A percentile compares a stretch with the other conserved stretches of the same genome.
These are phyloP conservation scores for Vanilla planifolia DNA, from an alignment of 106 monocot genomes.

Conservation along the genomic window DNA sequence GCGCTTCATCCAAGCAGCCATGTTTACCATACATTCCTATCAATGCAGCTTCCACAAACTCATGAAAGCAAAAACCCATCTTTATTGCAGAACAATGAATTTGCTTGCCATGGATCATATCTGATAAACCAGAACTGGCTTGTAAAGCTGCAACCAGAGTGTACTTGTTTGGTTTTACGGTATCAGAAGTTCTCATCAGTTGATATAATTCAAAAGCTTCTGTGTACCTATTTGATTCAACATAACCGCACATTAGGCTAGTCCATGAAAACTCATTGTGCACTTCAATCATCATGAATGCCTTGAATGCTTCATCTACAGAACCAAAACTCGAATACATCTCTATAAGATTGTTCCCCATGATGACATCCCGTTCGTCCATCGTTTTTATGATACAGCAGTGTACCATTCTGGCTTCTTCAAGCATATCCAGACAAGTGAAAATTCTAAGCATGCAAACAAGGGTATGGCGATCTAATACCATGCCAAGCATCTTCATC, in stretches of 20 bases:
- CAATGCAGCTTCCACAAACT: slow-evolving; percentile 13
- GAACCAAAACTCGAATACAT: slow-evolving; percentile 12
- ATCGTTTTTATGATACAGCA: slow-evolving; percentile 8
- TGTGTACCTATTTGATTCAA: slow-evolving; percentile 8
- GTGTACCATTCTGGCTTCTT: slow-evolving; percentile 18
- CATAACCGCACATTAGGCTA: slow-evolving; percentile 10
- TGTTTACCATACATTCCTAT: slow-evolving; percentile 16
- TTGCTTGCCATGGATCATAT: slow-evolving; percentile 5
- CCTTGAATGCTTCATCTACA: slow-evolving; percentile 11
- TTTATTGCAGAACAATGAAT: slow-evolving; percentile 12
- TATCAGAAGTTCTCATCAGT: slow-evolving; percentile 7
- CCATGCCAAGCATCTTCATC: slow-evolving; percentile 12
- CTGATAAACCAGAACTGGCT: slow-evolving; percentile 12
- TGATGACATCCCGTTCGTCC: slow-evolving; percentile 2
- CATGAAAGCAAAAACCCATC: slow-evolving; percentile 11
- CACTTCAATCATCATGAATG: slow-evolving; percentile 13
- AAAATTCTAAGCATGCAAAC: slow-evolving; percentile 14
- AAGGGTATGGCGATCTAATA: slow-evolving; percentile 5
- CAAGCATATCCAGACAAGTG: slow-evolving; percentile 5
- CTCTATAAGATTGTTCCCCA: slow-evolving; percentile 19
- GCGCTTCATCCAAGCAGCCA: slow-evolving; percentile 14
- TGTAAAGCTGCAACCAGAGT: slow-evolving; percentile 20
- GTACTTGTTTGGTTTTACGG: slow-evolving; percentile 14
- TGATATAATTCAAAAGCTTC: slow-evolving; percentile 18
- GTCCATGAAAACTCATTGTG: slow-evolving; percentile 26